phyloP scores from a whole-genome alignment of 2,329 filamentous ascomycete species.

The Stachybotrys chlorohalonatus region DNA sequence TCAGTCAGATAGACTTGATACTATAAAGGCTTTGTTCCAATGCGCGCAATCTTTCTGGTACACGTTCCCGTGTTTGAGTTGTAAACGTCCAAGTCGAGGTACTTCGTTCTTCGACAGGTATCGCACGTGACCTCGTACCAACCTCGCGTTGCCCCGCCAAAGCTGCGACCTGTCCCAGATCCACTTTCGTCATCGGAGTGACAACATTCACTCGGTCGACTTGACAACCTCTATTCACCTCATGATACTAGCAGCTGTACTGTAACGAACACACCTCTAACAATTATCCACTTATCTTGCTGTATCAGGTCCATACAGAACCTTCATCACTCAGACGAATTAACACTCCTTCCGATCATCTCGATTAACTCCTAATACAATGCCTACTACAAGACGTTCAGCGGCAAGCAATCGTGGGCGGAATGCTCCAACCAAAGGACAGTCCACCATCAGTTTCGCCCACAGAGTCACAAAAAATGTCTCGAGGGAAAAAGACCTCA shows the following conservation, averaged over 20 bases:
- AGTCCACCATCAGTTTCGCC: slow-evolving; percentile 50
- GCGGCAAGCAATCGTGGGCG: slow-evolving; percentile 26
- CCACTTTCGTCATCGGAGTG: background rate
- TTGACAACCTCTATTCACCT: background rate
- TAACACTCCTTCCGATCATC: too few species aligned
- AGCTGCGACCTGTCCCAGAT: slow-evolving; percentile 3
- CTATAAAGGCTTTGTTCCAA: background rate
- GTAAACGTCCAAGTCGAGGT: background rate
- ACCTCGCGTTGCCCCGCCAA: slow-evolving; percentile 49
- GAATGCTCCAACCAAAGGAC: slow-evolving; percentile 30
- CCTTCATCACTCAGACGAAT: too few species aligned
- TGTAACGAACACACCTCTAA: too few species aligned
- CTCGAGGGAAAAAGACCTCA: slow-evolving; percentile 29
- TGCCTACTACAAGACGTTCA: slow-evolving; percentile 43
- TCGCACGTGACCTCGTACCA: slow-evolving; percentile 38
- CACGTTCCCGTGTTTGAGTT: too few species aligned
- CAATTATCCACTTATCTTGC: too few species aligned
- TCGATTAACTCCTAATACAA: slow-evolving; percentile 15
- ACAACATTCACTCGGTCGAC: background rate
- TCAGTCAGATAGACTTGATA: background rate
- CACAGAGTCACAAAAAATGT: slow-evolving; percentile 46
- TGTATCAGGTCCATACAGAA: too few species aligned
- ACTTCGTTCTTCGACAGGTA: background rate
- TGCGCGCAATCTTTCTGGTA: too few species aligned
- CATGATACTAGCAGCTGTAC: background rate